Evolutionary conservation across 2,329 filamentous ascomycete genomes (phyloP).

Genomic region (Orbilia oligospora): DNA sequence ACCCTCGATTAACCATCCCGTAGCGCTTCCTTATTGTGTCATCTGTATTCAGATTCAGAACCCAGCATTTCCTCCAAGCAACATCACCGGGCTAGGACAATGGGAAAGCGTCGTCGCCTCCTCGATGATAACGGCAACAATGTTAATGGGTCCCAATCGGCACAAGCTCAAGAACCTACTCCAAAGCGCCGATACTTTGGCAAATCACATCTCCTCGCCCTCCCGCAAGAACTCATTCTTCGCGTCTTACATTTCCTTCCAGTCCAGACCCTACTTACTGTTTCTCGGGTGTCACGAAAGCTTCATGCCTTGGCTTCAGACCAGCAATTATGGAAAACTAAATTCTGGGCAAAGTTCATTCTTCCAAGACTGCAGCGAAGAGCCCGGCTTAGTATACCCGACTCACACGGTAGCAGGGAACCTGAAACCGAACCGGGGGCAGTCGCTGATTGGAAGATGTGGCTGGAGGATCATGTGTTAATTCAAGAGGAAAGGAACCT

Average conservation of each 20-base stretch:
- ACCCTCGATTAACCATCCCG: too few species aligned
- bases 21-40: background rate
- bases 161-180: slow-evolving; percentile 60
- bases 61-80: slow-evolving; percentile 28
- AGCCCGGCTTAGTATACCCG: slow-evolving; percentile 37
- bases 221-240: slow-evolving; percentile 90
- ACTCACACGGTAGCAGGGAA: slow-evolving; percentile 16
- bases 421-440: background rate
- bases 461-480: slow-evolving; percentile 54
- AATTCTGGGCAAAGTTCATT: slow-evolving; percentile 90
- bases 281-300: slow-evolving; percentile 79
- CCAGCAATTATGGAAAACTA: slow-evolving; percentile 88
- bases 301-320: slow-evolving; percentile 82
- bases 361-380: slow-evolving; percentile 73
- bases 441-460: slow-evolving; percentile 43
- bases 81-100: slow-evolving; percentile 12
- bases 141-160: background rate
- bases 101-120: slow-evolving; percentile 46
- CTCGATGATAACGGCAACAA: background rate
- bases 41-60: slow-evolving; percentile 23
- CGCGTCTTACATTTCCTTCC: slow-evolving; percentile 85
- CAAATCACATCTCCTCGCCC: slow-evolving; percentile 76
- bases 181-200: slow-evolving; percentile 69
- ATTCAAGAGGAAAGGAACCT: slow-evolving; percentile 59
- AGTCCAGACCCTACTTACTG: slow-evolving; percentile 76